A percentile compares a stretch with the other conserved stretches of the same genome.
phyloP scores from a whole-genome alignment of 2,329 filamentous ascomycete species.

The Emergomyces orientalis region DNA sequence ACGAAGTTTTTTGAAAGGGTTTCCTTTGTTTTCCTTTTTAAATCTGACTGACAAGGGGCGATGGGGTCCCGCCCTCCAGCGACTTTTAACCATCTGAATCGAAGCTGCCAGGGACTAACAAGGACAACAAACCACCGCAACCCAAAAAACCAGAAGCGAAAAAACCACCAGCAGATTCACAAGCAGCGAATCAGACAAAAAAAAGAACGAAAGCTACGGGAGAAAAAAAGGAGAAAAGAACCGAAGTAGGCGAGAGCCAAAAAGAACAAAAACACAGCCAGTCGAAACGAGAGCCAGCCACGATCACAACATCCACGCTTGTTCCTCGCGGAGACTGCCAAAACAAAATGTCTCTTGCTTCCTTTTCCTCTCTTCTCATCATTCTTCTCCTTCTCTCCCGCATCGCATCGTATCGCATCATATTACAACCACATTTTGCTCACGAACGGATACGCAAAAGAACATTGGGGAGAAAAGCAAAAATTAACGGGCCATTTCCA shows the following conservation, averaged over 20 bases:
- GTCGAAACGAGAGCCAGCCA: slow-evolving; percentile 30
- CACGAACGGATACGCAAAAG: slow-evolving; percentile 13
- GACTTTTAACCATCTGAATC: no score
- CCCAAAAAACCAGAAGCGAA: neutral
- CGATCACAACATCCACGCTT: slow-evolving; percentile 65
- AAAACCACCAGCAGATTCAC: neutral
- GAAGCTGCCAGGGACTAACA: neutral
- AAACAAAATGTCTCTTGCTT: neutral
- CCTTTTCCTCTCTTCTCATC: neutral
- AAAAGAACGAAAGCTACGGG: neutral
- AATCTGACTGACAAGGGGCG: neutral
- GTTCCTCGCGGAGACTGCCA: slow-evolving; percentile 17
- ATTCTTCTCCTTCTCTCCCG: slow-evolving; percentile 26
- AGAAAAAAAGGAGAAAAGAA: neutral
- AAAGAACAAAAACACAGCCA: slow-evolving; percentile 15
- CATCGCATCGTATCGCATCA: neutral
- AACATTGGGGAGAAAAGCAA: no score
- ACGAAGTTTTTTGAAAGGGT: slow-evolving; percentile 14
- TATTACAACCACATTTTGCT: slow-evolving; percentile 22
- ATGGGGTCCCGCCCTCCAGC: no score
- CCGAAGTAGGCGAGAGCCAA: slow-evolving; percentile 9
- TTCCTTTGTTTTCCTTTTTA: neutral
- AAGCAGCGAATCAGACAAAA: neutral
- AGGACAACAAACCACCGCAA: neutral
- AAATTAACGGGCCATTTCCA: neutral